Evolutionary conservation across 2,329 filamentous ascomycete species (phyloP), one percentile per base, ranked within the genome.

Genomic region (Balansia obtecta): DNA sequence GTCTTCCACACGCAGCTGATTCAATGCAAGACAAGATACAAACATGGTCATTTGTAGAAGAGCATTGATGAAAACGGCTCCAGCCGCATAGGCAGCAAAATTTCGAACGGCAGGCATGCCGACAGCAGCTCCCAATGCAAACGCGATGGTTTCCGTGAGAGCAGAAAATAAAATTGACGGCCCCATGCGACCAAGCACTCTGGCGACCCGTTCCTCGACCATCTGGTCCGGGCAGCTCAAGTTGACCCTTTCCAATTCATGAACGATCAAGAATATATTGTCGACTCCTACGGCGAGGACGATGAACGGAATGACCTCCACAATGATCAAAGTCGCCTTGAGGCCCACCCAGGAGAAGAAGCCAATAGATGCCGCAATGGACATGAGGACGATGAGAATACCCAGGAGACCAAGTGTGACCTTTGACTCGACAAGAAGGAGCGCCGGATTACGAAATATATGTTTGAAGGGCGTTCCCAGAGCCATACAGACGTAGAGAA

Each of bases 61-160:
- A 0, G 94, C 94, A 63, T 98, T 98, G 74, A 98, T 91, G 59
- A 97, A 83, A 11, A 98, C 93, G 11, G 93, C 93, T 47, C 93
- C 93, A 2, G 93, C 90, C 12, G 93, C 93, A 63, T 98, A 98
- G 2, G 91, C 83, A 15, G 93, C 94, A 68, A 98, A 98, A 67
- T 98, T 98, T 55, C 89, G 82, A 42, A 98, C 94, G 2, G 93
- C 93, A 15, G 94, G 93, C 93, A 98, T 98, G 46, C 90, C 90
- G 7, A 96, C 94, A 54, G 93, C 91, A 41, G 88, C 86, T 12
- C 93, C 93, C 11, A 98, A 76, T 1, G 89, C 85, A 65, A 98
- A 98, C 2, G 91, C 90, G 22, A 90, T 82, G 0, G 91, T 98
- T 66, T 98, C 93, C 0, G 91, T 96, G 34, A 87, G 76, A n/a